Evolutionary conservation across 495 filamentous ascomycete species (phyloP), one percentile per base, ranked within the genome.

Genomic region (Hypomontagnella submonticulosa): DNA sequence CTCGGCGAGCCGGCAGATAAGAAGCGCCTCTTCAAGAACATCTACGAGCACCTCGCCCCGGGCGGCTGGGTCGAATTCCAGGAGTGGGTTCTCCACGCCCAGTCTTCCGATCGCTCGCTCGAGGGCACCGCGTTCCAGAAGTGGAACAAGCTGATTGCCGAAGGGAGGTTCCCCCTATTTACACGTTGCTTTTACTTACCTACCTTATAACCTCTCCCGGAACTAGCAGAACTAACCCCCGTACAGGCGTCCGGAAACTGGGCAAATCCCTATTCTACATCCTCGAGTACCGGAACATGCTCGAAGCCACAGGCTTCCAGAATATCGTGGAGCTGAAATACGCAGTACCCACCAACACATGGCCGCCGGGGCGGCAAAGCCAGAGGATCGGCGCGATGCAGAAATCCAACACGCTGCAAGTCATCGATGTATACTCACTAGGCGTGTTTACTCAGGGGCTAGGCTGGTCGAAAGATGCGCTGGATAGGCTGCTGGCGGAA

Each of bases 21-120:
- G 79, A 55, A 40, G 12, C 49, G 32, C 5, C 42, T 76, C 5
- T 71, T 72, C 13, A 30, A 46, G 16, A 56, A 67, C 4, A 57
- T 63, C 18, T 74, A 65, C 70, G 70, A 44, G 50, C 78, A 85
- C 61, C 65, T 85, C 0, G 76, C 77, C 30, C 83, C 85, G 0
- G 84, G 84, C 0, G 85, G 83, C 0, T 87, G 80, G 79, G 61
- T 84, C 32, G 85, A 87, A 65, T 69, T 83, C n/a, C 79, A 83
- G 66, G 85, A 87, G 57, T 85, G 67, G 64, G 65, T 79, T 54
- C 80, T 82, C 16, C 67, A 75, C 30, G 69, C 66, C 1, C 67
- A 72, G 12, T 76, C 71, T 11, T 64, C 76, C 51, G 79, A 82
- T 46, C 69, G 70, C 2, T 73, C 60, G n/a, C 71, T 77, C 46